Evolutionary conservation across 176 grass and related monocot genomes (phyloP).

Genomic region (sorghum (Sorghum bicolor)): DNA sequence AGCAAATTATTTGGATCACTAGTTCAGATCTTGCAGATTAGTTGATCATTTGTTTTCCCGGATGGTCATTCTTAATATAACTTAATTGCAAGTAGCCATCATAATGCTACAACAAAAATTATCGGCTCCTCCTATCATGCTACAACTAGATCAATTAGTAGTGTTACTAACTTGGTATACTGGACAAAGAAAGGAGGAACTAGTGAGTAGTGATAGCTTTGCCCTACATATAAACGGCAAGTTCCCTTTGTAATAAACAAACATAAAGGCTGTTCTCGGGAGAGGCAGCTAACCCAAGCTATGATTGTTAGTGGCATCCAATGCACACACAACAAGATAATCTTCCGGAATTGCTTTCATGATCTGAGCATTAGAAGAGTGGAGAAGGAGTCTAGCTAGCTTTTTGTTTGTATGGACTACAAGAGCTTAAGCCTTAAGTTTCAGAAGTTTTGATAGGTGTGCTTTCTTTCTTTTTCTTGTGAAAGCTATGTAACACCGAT

Average conservation of each 20-base stretch:
- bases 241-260: slow-evolving; percentile 43
- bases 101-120: not conserved
- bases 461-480: slow-evolving; percentile 18
- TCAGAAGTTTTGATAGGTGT: not conserved
- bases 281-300: slow-evolving; percentile 40
- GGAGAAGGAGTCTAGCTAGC: slow-evolving; percentile 28
- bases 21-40: not conserved
- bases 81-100: not conserved
- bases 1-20: slow-evolving; percentile 8
- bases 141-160: not conserved
- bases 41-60: not conserved
- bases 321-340: slow-evolving; percentile 55
- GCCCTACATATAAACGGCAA: slow-evolving; percentile 22
- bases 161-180: slow-evolving; percentile 12
- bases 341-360: slow-evolving; percentile 41
- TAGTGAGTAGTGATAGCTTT: slow-evolving; percentile 25
- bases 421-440: slow-evolving; percentile 31
- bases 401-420: slow-evolving; percentile 13
- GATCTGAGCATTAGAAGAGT: slow-evolving; percentile 42
- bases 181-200: not conserved
- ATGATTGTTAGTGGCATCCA: slow-evolving; percentile 60
- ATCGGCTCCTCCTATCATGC: not conserved
- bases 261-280: slow-evolving; percentile 41
- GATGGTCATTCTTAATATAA: not conserved
- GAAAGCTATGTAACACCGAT: slow-evolving; percentile 26